These are phyloP conservation scores for Metschnikowia henanensis DNA, from an alignment of 805 yeast species.

Conservation along the genomic window DNA sequence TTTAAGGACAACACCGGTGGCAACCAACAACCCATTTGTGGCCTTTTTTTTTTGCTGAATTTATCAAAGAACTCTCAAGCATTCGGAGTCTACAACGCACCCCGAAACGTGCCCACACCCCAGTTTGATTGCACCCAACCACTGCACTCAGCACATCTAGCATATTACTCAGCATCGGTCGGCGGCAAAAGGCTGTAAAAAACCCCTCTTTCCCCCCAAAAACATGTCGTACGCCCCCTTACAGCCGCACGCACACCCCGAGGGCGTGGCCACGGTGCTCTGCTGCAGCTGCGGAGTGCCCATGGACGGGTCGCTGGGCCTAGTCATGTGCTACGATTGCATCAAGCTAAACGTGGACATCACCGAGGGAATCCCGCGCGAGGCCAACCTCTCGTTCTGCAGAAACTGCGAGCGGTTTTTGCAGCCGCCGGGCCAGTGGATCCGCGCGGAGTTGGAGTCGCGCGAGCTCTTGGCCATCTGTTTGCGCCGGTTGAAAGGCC, in stretches of 20 bases:
- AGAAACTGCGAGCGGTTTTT: constrained; percentile 95
- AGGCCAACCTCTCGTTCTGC: constrained; percentile 90
- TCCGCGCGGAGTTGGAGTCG: constrained; percentile 85
- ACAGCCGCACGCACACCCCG: constrained; percentile 14
- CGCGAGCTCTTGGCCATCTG: constrained; percentile 91
- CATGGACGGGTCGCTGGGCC: constrained; percentile 91
- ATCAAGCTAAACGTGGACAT: constrained; percentile 91
- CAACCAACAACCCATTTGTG: too few relatives aligned
- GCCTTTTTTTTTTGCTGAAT: too few relatives aligned
- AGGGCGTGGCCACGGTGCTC: constrained; percentile 73
- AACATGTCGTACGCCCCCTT: constrained; percentile 21
- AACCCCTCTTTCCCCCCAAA: neutral
- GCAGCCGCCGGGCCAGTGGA: constrained; percentile 96
- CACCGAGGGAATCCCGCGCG: constrained; percentile 90
- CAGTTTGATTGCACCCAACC: too few relatives aligned
- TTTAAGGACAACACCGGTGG: neutral
- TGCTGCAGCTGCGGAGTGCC: constrained; percentile 99
- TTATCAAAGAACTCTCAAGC: too few relatives aligned
- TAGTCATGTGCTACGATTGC: constrained; percentile 98
- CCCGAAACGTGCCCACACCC: too few relatives aligned
- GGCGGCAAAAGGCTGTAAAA: too few relatives aligned
- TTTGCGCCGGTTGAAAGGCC: constrained; percentile 83
- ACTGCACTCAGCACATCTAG: too few relatives aligned
- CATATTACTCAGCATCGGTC: neutral
- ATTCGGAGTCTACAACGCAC: too few relatives aligned